Evolutionary conservation across 2,329 filamentous ascomycete genomes (phyloP), one percentile per base, ranked within the genome.

Genomic region (Biscogniauxia sp.): DNA sequence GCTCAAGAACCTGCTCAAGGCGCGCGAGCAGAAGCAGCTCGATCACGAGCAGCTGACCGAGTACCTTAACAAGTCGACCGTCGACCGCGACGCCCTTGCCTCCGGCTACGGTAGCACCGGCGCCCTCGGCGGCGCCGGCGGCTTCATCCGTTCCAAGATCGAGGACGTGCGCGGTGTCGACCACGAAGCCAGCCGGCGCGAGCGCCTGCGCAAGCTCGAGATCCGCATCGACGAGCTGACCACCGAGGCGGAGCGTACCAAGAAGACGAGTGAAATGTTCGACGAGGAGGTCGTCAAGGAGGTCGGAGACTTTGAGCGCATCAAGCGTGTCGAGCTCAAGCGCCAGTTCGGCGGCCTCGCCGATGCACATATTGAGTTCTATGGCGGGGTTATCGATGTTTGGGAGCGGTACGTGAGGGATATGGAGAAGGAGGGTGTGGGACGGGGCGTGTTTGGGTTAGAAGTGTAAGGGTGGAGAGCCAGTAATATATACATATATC

Each of bases 81-180:
- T 87, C 3, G 95, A 99, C 76, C 89, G 93, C 54, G 95, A 99
- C 76, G 82, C 85, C 17, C 86, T 97, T 2, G 82, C 83, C 8
- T 86, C 87, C 0, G 86, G 88, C 11, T 87, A 73, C 58, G 74
- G 73, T 20, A 66, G 67, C 55, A 69, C 73, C 20, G 71, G 70
- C 9, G 85, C 86, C 54, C 81, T 91, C 66, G 87, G 88, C 5
- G 93, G 93, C 0, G 90, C 93, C 0, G 91, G 89, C 13, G 89
- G 91, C 3, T 98, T 97, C 79, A 85, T 99, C 67, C 90, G 93
- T 52, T 89, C 90, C 74, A 98, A 98, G 77, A 90, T 99, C 71
- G 95, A 99, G 76, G 95, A 99, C 73, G 93, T 97, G 64, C 88
- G 95, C 19, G 95, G 95, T 15, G 93, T 99, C 3, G 95, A 99